Evolutionary conservation across 495 filamentous ascomycete species (phyloP).

Genomic region (Lophiotrema nucula): DNA sequence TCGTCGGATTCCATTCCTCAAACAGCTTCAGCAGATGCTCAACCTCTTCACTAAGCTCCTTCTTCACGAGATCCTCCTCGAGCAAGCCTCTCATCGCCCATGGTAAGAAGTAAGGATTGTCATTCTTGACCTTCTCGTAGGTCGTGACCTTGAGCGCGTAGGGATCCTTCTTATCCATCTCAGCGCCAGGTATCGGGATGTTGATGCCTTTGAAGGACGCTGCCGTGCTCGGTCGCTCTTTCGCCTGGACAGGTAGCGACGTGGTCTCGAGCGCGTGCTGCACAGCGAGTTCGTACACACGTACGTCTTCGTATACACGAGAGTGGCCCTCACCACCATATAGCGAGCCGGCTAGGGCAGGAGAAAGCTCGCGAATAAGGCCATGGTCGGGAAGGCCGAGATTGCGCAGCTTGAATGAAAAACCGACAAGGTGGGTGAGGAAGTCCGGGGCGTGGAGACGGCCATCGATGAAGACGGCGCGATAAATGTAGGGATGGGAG

Average conservation of each 20-base stretch:
- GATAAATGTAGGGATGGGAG: constrained; percentile 86
- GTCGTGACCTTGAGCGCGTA: constrained; percentile 33
- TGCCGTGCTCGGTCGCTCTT: constrained; percentile 16
- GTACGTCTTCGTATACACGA: constrained; percentile 82
- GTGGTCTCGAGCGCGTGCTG: constrained; percentile 84
- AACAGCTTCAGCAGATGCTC: constrained; percentile 80
- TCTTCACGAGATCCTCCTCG: constrained; percentile 88
- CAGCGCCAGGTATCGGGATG: constrained; percentile 6
- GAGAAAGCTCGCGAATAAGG: constrained; percentile 83
- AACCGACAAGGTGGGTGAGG: constrained; percentile 87
- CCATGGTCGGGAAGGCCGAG: constrained; percentile 90
- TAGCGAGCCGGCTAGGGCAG: constrained; percentile 84
- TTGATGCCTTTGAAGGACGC: constrained; percentile 3
- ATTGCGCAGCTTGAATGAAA: constrained; percentile 89
- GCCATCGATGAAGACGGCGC: constrained; percentile 92
- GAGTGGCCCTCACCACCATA: constrained; percentile 93
- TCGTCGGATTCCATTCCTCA: constrained; percentile 88
- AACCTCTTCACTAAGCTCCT: constrained; percentile 71
- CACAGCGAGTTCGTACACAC: constrained; percentile 86
- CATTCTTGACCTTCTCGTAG: constrained; percentile 40
- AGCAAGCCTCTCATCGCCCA: constrained; percentile 92
- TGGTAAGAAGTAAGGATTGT: constrained; percentile 84
- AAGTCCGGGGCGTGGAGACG: constrained; percentile 91
- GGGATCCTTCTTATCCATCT: constrained; percentile 42
- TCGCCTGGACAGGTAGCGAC: constrained; percentile 22